Evolutionary conservation across 306 rosid species (phyloP).

Genomic region (Quercus rubra): DNA sequence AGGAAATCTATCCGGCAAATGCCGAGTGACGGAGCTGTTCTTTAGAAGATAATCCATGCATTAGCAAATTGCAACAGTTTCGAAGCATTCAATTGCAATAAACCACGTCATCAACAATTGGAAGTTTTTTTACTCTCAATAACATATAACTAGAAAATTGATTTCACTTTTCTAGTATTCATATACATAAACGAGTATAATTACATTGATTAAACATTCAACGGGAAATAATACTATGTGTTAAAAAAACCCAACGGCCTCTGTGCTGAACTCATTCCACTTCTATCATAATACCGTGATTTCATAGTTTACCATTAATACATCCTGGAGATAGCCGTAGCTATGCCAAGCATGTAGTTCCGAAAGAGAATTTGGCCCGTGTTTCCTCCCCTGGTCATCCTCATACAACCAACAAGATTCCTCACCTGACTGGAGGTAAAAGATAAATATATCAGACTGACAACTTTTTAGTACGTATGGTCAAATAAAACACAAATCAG

Average conservation of each 20-base stretch:
- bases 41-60: neutral
- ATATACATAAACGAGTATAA: neutral
- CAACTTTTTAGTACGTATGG: neutral
- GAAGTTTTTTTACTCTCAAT: neutral
- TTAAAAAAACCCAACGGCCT: neutral
- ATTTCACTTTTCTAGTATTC: neutral
- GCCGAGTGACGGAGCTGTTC: neutral
- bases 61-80: neutral
- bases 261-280: neutral
- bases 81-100: neutral
- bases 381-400: conserved; percentile 67
- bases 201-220: neutral
- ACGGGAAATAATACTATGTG: neutral
- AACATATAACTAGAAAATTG: neutral
- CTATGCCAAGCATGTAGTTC: conserved; percentile 73
- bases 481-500: conserved; percentile 3
- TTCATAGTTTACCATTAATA: conserved; percentile 56
- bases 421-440: conserved; percentile 44
- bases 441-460: conserved; percentile 3
- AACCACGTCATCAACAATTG: neutral
- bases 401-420: conserved; percentile 78
- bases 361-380: conserved; percentile 75
- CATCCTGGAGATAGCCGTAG: conserved; percentile 72
- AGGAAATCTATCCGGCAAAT: neutral
- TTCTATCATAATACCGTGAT: neutral